Conservation (phyloP, 2,329 filamentous ascomycete species). For the Tricladium varicosporioides region DNA sequence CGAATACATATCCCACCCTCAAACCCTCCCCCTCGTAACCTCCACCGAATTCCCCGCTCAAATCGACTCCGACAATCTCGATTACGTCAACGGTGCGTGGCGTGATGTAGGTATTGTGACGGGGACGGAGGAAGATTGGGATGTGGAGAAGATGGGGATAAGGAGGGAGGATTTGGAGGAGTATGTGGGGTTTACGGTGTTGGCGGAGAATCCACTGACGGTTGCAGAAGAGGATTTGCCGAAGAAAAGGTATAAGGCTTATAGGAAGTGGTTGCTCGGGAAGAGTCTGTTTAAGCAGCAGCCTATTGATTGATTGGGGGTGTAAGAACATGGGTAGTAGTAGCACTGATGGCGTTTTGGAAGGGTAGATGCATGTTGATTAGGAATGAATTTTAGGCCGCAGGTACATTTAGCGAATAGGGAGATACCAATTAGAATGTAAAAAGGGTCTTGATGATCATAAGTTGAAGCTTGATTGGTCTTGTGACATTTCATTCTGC, state of each 20-base stretch:
- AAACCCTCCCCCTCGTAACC: constrained; percentile 80
- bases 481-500: no score
- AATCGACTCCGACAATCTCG: constrained; percentile 68
- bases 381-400: no score
- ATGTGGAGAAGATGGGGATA: constrained; percentile 21
- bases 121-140: constrained; percentile 12
- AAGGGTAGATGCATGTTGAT: no score
- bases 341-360: neutral
- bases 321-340: neutral
- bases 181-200: constrained; percentile 73
- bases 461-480: no score
- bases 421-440: no score
- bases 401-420: no score
- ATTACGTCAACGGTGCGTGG: constrained; percentile 72
- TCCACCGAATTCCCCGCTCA: constrained; percentile 63
- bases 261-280: constrained; percentile 88
- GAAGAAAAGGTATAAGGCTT: constrained; percentile 97
- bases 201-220: constrained; percentile 80
- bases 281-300: constrained; percentile 97
- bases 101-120: constrained; percentile 45
- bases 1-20: constrained; percentile 84
- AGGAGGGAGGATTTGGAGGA: constrained; percentile 57
- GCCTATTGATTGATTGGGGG: constrained; percentile 45
- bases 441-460: no score
- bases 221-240: constrained; percentile 81